phyloP scores from a whole-genome alignment of 176 grass and related monocot genomes.

The Elaeis guineensis region DNA sequence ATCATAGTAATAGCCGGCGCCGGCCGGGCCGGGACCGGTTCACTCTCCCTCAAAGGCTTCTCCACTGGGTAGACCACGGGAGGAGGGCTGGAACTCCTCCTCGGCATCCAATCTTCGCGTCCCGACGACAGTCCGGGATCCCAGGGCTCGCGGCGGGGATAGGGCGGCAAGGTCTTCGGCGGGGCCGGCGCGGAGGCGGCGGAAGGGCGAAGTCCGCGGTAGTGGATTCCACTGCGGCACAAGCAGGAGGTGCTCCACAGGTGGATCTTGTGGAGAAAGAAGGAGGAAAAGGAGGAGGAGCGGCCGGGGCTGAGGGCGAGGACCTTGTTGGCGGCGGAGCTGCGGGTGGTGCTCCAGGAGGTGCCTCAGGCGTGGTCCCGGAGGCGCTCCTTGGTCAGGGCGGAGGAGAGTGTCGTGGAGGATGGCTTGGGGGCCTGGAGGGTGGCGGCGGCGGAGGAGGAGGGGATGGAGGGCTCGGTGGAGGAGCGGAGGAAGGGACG shows the following conservation, averaged over 20 bases:
- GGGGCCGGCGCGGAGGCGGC: background rate
- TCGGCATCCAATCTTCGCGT: background rate
- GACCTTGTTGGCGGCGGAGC: too few species aligned
- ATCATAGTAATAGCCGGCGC: background rate
- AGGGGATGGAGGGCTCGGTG: too few species aligned
- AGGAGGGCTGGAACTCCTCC: too few species aligned
- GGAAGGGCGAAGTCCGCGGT: background rate
- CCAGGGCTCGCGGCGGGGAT: background rate
- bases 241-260: conserved; percentile 11
- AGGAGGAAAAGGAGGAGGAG: background rate
- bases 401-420: conserved; percentile 20
- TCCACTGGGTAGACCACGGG: background rate
- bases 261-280: conserved; percentile 16
- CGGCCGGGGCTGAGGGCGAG: conserved; percentile 3
- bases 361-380: background rate
- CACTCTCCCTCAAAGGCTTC: conserved; percentile 65
- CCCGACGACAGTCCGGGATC: background rate
- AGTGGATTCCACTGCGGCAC: background rate
- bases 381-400: conserved; percentile 16
- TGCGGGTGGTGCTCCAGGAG: background rate
- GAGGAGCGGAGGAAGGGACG: too few species aligned
- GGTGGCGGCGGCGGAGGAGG: too few species aligned
- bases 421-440: background rate
- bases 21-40: background rate
- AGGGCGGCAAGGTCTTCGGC: background rate